Conservation (phyloP, 257 asterid genomes). For the Solanum acaule region DNA sequence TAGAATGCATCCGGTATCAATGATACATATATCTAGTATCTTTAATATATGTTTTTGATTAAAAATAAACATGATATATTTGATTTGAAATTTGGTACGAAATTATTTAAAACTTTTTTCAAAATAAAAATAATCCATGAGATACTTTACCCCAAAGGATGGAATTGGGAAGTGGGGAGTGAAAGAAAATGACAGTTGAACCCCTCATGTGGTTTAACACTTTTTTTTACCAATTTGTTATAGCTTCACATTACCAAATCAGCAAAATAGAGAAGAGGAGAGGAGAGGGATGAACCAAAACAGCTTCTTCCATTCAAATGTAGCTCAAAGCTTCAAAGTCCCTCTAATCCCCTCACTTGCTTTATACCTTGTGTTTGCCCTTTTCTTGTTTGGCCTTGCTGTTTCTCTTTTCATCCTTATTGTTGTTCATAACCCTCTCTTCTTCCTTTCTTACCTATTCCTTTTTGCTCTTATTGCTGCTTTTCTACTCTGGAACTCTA, state of each 20-base stretch:
- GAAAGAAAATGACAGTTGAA: too few species aligned
- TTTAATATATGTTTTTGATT: too few species aligned
- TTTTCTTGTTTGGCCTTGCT: slow-evolving; percentile 21
- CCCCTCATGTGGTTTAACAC: too few species aligned
- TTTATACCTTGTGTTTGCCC: slow-evolving; percentile 8
- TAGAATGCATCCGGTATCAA: too few species aligned
- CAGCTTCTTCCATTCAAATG: slow-evolving; percentile 8
- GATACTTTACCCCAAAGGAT: too few species aligned
- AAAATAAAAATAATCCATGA: too few species aligned
- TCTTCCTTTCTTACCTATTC: slow-evolving; percentile 14
- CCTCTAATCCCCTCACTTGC: slow-evolving; percentile 19
- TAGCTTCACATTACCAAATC: neutral
- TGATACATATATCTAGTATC: too few species aligned
- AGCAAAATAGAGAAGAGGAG: neutral
- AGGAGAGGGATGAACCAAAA: slow-evolving; percentile 17
- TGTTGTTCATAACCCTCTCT: slow-evolving; percentile 25
- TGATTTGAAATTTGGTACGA: too few species aligned
- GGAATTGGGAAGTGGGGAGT: too few species aligned
- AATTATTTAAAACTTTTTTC: too few species aligned
- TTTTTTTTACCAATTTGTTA: too few species aligned
- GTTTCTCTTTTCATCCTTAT: slow-evolving; percentile 29
- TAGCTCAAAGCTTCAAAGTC: slow-evolving; percentile 4
- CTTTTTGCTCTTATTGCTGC: slow-evolving; percentile 14
- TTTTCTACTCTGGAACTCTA: slow-evolving; percentile 31
- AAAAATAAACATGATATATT: too few species aligned